Evolutionary conservation across 768 basidiomycete genomes (phyloP).

Genomic region (Rhizopogon salebrosus): DNA sequence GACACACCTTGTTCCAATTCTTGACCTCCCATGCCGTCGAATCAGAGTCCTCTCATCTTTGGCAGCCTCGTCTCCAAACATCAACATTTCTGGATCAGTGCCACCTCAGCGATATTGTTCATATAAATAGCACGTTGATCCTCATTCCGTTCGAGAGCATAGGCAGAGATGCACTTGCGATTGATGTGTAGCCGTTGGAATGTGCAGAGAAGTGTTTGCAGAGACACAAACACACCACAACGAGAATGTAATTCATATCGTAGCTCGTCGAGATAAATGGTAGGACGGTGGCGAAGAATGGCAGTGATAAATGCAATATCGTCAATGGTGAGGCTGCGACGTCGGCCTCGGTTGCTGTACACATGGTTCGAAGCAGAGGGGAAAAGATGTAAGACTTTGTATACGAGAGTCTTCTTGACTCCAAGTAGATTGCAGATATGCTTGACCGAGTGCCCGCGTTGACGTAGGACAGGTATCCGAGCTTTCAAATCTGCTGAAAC

Average conservation of each 20-base stretch:
- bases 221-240: neutral
- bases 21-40: too few relatives aligned
- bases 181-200: slow-evolving; percentile 4
- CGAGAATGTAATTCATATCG: slow-evolving; percentile 1
- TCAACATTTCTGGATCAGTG: neutral
- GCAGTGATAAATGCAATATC: neutral
- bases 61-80: neutral
- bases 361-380: neutral
- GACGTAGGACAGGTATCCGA: slow-evolving; percentile 12
- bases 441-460: slow-evolving; percentile 8
- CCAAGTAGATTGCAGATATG: slow-evolving; percentile 14
- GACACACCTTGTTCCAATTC: neutral
- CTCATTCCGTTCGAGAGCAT: neutral
- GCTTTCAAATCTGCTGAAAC: slow-evolving; percentile 11
- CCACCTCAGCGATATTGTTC: neutral
- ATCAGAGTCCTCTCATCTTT: slow-evolving; percentile 12
- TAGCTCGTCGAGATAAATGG: slow-evolving; percentile 9
- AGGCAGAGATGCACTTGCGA: neutral
- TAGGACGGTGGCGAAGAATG: neutral
- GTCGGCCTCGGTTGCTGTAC: neutral
- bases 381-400: neutral
- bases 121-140: neutral
- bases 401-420: slow-evolving; percentile 13
- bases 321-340: neutral
- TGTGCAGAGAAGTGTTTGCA: slow-evolving; percentile 4